phyloP scores from a whole-genome alignment of 495 filamentous ascomycete species.

The Penicillium steckii region DNA sequence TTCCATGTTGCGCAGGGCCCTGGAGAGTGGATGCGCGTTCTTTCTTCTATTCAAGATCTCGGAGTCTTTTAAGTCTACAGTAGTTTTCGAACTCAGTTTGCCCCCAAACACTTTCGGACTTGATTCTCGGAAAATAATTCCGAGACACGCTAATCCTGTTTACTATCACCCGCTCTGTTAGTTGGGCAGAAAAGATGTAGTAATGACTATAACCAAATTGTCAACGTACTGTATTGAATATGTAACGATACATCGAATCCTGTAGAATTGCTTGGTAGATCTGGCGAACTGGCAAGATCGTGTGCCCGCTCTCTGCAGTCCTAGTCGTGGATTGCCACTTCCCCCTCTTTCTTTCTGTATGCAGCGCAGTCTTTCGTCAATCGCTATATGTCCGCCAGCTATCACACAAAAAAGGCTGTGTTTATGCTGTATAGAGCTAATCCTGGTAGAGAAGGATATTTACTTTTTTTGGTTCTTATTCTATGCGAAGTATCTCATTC shows the following conservation, averaged over 20 bases:
- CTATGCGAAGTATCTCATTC: slow-evolving; percentile 1
- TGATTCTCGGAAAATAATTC: slow-evolving; percentile 1
- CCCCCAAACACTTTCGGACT: slow-evolving; percentile 6
- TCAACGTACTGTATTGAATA: slow-evolving; percentile 1
- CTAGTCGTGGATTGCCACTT: slow-evolving; percentile 1
- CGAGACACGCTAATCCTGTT: not conserved
- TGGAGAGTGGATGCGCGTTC: no score
- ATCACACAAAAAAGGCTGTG: slow-evolving; percentile 17
- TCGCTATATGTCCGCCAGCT: slow-evolving; percentile 1
- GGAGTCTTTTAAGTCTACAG: no score
- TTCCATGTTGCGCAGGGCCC: no score
- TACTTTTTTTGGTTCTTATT: no score
- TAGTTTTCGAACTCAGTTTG: slow-evolving; percentile 10
- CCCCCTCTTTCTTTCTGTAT: slow-evolving; percentile 10
- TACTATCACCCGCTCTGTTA: not conserved
- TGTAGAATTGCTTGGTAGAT: slow-evolving; percentile 6
- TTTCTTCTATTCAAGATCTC: no score
- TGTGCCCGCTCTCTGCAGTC: slow-evolving; percentile 2
- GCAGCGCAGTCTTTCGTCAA: slow-evolving; percentile 3
- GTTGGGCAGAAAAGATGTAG: not conserved
- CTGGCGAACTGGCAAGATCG: slow-evolving; percentile 17
- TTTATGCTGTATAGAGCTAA: slow-evolving; percentile 14
- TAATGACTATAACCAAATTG: slow-evolving; percentile 1
- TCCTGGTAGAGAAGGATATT: slow-evolving; percentile 13
- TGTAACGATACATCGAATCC: slow-evolving; percentile 10